Percentiles rank a stretch among this genome's conserved stretches.
phyloP scores from a whole-genome alignment of 495 filamentous ascomycete species.

The Neurospora sublineolata region DNA sequence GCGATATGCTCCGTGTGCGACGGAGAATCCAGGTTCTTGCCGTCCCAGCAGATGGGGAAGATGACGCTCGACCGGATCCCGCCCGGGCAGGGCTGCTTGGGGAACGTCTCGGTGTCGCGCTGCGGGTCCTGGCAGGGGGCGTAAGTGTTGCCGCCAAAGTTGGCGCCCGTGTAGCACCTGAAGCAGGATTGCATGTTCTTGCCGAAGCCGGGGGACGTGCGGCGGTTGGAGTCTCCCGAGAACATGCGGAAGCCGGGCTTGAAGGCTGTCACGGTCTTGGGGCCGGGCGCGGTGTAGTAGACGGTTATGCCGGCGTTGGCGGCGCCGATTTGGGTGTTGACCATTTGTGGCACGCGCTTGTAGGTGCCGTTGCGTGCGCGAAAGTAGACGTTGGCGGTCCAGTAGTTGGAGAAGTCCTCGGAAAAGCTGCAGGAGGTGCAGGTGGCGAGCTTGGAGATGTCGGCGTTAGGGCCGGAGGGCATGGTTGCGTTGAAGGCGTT shows the following conservation, averaged over 20 bases:
- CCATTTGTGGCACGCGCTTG: conserved; percentile 32
- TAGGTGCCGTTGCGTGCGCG: conserved; percentile 39
- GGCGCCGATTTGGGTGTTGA: conserved; percentile 11
- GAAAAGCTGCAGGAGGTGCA: conserved; percentile 35
- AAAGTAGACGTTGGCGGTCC: conserved; percentile 43
- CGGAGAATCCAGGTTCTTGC: conserved; percentile 39
- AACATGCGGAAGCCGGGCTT: conserved; percentile 44
- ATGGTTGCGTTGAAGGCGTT: conserved; percentile 35
- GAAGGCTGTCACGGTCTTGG: conserved; percentile 37
- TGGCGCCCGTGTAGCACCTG: conserved; percentile 36
- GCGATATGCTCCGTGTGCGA: conserved; percentile 39
- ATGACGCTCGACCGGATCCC: conserved; percentile 41
- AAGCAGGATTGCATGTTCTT: conserved; percentile 32
- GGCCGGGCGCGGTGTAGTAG: conserved; percentile 20
- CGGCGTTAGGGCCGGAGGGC: conserved; percentile 17
- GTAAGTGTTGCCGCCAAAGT: conserved; percentile 30
- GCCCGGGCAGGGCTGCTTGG: conserved; percentile 25
- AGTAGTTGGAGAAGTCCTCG: conserved; percentile 41
- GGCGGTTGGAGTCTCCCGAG: conserved; percentile 29
- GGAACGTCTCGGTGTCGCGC: conserved; percentile 29
- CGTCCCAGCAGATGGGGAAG: conserved; percentile 45
- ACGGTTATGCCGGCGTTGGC: conserved; percentile 20
- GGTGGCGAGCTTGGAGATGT: conserved; percentile 24
- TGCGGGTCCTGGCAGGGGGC: conserved; percentile 30
- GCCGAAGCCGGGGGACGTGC: conserved; percentile 19